Base-by-base conservation (phyloP, 257 asterid species). In the Pogostemon cablin region DNA sequence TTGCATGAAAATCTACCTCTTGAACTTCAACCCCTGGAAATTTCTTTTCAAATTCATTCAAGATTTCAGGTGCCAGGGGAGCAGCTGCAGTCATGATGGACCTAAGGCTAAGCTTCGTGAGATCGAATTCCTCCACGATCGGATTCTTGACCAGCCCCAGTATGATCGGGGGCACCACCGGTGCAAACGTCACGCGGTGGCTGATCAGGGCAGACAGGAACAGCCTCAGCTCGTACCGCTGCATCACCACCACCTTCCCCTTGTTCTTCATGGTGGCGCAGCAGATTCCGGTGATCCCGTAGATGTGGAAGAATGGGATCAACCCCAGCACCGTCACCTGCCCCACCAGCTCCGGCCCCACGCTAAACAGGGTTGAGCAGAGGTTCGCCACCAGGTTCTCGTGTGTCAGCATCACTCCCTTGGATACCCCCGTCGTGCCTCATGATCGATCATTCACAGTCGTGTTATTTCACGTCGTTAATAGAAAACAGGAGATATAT, bases 61-160 rank as follows among this genome's bases (percentile, higher is more conserved):
- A 87, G 74, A 89, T 85, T 58, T 93, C 96, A 0, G 97, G 97
- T 34, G 96, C 97, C 4, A 93, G 96, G 7, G 98, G 98, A 5
- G 98, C 98, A 1, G 98, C 97, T 0, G 98, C 98, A 9, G 97
- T 89, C 97, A 93, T 91, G 48, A 90, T 77, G 62, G 98, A 86
- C 76, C 60, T 69, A 44, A 91, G 95, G 75, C 78, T 84, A 53
- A 91, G 86, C 72, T 86, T 89, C 9, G 50, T 74, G 2, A 91
- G 89, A 75, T 93, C 96, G 73, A 87, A 93, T 20, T 91, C 96
- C 37, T 91, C 86, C 2, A 91, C 96, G 0, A 91, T 80, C 1
- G 99, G 97, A 57, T 93, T 89, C 85, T 91, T 93, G 20, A 93
- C 98, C 67, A 93, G 66, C 4, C 87, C 91, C 34, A 93, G 71